A percentile compares a stretch with the other conserved stretches of the same genome.
Evolutionary conservation across 805 yeast genomes (phyloP).

Genomic region (Cyberlindnera mississippiensis): DNA sequence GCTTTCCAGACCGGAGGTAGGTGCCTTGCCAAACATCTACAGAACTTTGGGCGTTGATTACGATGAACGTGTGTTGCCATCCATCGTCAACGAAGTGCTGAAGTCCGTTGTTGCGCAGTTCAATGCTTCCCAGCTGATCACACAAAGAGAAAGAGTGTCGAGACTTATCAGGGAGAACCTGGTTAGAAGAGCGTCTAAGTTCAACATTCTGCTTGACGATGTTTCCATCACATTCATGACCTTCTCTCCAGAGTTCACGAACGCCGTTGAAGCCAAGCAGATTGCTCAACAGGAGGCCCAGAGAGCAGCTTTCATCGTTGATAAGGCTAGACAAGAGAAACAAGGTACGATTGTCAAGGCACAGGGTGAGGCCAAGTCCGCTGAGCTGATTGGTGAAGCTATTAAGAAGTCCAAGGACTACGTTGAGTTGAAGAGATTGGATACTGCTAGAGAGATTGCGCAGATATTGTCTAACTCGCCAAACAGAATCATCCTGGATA

Average conservation of each 20-base stretch:
- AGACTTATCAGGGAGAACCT: constrained; percentile 85
- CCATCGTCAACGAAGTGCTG: constrained; percentile 87
- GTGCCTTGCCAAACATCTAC: constrained; percentile 77
- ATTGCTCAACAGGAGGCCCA: constrained; percentile 99
- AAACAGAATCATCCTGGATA: constrained; percentile 84
- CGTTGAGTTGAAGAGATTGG: constrained; percentile 85
- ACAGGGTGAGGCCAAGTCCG: constrained; percentile 99
- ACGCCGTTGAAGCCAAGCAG: constrained; percentile 97
- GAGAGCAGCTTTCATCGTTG: constrained; percentile 89
- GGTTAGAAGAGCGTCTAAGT: constrained; percentile 77
- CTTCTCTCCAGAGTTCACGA: constrained; percentile 93
- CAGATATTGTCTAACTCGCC: constrained; percentile 75
- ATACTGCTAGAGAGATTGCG: constrained; percentile 96
- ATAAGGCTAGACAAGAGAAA: constrained; percentile 95
- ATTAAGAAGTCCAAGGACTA: constrained; percentile 95
- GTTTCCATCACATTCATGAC: constrained; percentile 98
- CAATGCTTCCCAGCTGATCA: constrained; percentile 94
- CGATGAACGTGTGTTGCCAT: constrained; percentile 90
- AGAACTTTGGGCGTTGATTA: constrained; percentile 91
- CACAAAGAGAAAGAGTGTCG: constrained; percentile 94
- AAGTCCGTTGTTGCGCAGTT: constrained; percentile 90
- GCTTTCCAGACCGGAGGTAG: constrained; percentile 88
- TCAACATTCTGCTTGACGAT: constrained; percentile 89
- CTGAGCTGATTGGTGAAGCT: constrained; percentile 91
- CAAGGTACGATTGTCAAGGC: constrained; percentile 94